These are phyloP conservation scores for Cercospora sp. DNA, from an alignment of 2,329 filamentous ascomycete genomes.

Conservation along the genomic window DNA sequence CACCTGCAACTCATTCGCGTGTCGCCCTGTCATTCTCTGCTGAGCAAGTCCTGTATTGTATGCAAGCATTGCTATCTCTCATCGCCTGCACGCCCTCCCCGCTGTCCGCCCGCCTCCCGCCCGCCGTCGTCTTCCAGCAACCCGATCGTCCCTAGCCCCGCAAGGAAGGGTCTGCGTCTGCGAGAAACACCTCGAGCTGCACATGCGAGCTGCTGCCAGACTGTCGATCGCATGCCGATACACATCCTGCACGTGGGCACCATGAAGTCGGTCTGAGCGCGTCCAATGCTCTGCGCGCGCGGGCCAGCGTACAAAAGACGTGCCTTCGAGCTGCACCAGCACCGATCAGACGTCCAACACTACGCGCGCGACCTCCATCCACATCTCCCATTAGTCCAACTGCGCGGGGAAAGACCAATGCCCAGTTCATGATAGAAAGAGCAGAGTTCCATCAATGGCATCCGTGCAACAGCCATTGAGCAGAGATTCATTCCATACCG, in stretches of 20 bases:
- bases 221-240: not conserved
- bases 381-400: not conserved
- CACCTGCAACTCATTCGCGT: not conserved
- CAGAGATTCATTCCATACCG: constrained; percentile 37
- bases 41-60: not conserved
- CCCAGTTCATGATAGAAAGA: not conserved
- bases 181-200: not conserved
- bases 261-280: constrained; percentile 7
- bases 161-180: not conserved
- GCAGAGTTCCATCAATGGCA: constrained; percentile 41
- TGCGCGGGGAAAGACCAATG: not conserved
- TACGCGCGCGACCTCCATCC: not conserved
- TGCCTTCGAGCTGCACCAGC: not conserved
- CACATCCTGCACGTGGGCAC: not conserved
- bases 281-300: not conserved
- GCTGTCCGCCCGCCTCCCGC: not conserved
- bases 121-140: not conserved
- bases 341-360: not conserved
- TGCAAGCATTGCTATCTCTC: not conserved
- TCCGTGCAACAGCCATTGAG: constrained; percentile 46
- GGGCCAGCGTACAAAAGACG: not conserved
- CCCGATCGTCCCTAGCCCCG: not conserved
- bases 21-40: not conserved
- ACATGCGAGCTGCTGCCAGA: not conserved
- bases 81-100: not conserved